Evolutionary conservation across 768 basidiomycete species (phyloP), one percentile per base, ranked within the genome.

Genomic region (Saitozyma podzolica): DNA sequence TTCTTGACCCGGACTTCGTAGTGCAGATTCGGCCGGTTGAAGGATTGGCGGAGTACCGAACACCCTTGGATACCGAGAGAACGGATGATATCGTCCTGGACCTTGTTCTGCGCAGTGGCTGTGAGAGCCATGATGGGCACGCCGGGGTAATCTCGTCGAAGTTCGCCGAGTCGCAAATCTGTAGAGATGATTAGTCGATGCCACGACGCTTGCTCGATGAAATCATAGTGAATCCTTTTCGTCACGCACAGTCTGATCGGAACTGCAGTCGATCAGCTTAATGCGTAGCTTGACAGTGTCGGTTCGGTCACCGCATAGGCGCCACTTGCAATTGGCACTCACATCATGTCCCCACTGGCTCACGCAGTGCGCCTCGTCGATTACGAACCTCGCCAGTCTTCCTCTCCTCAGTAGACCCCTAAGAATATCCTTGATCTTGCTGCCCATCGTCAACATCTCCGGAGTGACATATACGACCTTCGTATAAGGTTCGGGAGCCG

Each of bases 291-390:
- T 29, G 29, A 29, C 29, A 29, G 11, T 42, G 4, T 3, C 2
- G 45, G 45, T 39, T 3, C 2, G 45, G 45, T 58, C 29, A 29
- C 20, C 50, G 59, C 5, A 61, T 17, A 9, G 55, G 14, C 10
- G 20, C 3, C 39, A 17, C 29, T 29, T 39, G 42, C 14, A 19
- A 6, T 7, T 17, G 19, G 9, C 43, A 54, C 95, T 86, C 73
- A 96, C 94, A 75, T 93, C 89, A 72, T 93, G 87, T 7, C 95
- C 96, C 96, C 96, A 98, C 56, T 77, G 77, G 13, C 87, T 88
- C 49, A 98, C 90, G 76, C 92, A 92, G 77, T 99, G 96, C 2
- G 93, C 95, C 77, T 99, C 96, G 75, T 99, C 96, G 55, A 97
- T 85, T 0, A 96, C 93, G 75, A 99, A 95, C 40, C 95, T 83